Evolutionary conservation across 345 rosid genomes (phyloP).

Genomic region (Pistacia atlantica): DNA sequence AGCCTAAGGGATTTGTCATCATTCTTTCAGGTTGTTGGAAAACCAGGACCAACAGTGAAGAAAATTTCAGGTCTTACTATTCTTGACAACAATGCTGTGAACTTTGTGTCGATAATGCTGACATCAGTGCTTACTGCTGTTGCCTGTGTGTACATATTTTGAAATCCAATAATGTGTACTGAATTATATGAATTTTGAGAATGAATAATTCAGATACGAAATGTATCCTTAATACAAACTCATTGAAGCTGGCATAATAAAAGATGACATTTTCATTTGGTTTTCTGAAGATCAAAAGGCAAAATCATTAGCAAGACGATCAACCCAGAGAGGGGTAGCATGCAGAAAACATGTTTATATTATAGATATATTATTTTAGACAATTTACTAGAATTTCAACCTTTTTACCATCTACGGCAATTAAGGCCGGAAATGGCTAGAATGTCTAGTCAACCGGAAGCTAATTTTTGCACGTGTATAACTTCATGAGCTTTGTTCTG

Average conservation of each 20-base stretch:
- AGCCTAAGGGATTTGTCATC: neutral
- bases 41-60: conserved; percentile 91
- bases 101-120: conserved; percentile 68
- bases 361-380: too few relatives aligned
- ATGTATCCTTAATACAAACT: neutral
- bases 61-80: conserved; percentile 77
- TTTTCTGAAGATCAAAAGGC: neutral
- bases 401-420: neutral
- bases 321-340: too few relatives aligned
- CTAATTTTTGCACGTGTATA: too few relatives aligned
- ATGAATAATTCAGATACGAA: neutral
- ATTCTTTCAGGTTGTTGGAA: conserved; percentile 79
- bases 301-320: neutral
- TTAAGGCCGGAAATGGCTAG: neutral
- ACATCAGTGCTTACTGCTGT: conserved; percentile 70
- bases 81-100: conserved; percentile 93
- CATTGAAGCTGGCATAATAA: neutral
- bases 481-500: too few relatives aligned
- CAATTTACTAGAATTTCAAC: too few relatives aligned
- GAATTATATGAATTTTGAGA: neutral
- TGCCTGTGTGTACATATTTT: conserved; percentile 64
- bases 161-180: conserved; percentile 22
- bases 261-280: neutral
- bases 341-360: too few relatives aligned
- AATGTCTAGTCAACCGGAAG: neutral